phyloP scores from a whole-genome alignment of 148 eudicot genomes.

The Fagopyrum tataricum region DNA sequence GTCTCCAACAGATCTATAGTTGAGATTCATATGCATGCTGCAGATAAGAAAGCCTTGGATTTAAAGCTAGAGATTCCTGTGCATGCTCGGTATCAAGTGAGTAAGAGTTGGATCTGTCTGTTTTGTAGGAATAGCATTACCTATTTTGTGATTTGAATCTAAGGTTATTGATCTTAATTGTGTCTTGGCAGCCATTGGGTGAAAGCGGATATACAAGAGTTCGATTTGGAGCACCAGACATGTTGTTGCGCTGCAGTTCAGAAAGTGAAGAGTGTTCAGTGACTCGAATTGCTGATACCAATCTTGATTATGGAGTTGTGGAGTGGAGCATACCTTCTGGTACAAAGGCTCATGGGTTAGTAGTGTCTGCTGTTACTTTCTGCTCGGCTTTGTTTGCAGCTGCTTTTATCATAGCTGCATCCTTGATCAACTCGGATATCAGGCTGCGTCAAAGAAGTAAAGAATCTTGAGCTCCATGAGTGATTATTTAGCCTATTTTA shows the following conservation, averaged over 20 bases:
- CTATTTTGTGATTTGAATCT: not conserved
- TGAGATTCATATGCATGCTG: constrained; percentile 61
- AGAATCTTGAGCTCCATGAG: constrained; percentile 1
- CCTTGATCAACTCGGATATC: constrained; percentile 28
- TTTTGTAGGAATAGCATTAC: not conserved
- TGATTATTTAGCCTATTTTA: not conserved
- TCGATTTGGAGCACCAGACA: constrained; percentile 52
- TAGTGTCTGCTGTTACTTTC: constrained; percentile 65
- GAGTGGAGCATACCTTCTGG: constrained; percentile 78
- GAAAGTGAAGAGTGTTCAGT: constrained; percentile 29
- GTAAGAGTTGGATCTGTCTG: constrained; percentile 15
- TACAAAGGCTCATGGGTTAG: constrained; percentile 39
- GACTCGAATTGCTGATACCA: constrained; percentile 16
- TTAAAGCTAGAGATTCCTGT: constrained; percentile 52
- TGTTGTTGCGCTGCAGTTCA: constrained; percentile 38
- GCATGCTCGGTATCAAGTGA: constrained; percentile 78
- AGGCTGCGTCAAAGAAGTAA: not conserved
- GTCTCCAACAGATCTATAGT: constrained; percentile 67
- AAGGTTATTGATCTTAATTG: not conserved
- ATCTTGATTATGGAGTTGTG: constrained; percentile 17
- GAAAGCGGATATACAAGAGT: constrained; percentile 48
- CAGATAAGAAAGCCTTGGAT: constrained; percentile 27
- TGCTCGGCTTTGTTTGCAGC: constrained; percentile 49
- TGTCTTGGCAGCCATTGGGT: constrained; percentile 44
- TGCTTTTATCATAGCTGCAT: constrained; percentile 36